Conservation (phyloP, 2,329 filamentous ascomycete genomes). For the Fusarium staphyleae region DNA sequence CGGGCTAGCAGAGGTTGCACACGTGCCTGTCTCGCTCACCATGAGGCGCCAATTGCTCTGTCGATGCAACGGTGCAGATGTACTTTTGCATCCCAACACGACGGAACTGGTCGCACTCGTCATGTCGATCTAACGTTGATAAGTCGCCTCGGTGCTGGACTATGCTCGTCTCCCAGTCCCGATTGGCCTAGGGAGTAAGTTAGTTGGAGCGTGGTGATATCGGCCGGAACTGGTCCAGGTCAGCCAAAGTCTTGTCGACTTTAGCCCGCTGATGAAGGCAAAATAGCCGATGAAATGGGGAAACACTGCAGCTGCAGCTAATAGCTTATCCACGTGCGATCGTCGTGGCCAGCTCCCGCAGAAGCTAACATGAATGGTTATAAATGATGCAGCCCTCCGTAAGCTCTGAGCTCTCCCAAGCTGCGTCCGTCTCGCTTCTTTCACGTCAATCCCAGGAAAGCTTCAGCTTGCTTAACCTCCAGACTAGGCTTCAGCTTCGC, state of each 20-base stretch:
- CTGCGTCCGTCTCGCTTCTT: constrained; percentile 20
- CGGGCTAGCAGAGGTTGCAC: constrained; percentile 23
- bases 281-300: constrained; percentile 19
- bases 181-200: constrained; percentile 34
- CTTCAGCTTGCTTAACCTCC: background rate
- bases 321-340: constrained; percentile 34
- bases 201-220: constrained; percentile 19
- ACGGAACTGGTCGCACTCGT: constrained; percentile 29
- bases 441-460: constrained; percentile 8
- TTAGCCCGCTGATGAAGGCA: constrained; percentile 38
- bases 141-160: constrained; percentile 22
- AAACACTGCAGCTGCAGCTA: constrained; percentile 11
- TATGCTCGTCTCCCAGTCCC: constrained; percentile 18
- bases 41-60: constrained; percentile 32
- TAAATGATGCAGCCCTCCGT: constrained; percentile 34
- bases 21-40: constrained; percentile 35
- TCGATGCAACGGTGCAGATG: constrained; percentile 15
- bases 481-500: constrained; percentile 17
- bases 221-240: constrained; percentile 22
- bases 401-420: constrained; percentile 23
- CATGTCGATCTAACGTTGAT: constrained; percentile 34
- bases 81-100: constrained; percentile 29
- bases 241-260: constrained; percentile 25
- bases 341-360: background rate
- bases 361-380: constrained; percentile 18